Evolutionary conservation across 495 filamentous ascomycete species (phyloP).

Genomic region (Glonium stellatum): DNA sequence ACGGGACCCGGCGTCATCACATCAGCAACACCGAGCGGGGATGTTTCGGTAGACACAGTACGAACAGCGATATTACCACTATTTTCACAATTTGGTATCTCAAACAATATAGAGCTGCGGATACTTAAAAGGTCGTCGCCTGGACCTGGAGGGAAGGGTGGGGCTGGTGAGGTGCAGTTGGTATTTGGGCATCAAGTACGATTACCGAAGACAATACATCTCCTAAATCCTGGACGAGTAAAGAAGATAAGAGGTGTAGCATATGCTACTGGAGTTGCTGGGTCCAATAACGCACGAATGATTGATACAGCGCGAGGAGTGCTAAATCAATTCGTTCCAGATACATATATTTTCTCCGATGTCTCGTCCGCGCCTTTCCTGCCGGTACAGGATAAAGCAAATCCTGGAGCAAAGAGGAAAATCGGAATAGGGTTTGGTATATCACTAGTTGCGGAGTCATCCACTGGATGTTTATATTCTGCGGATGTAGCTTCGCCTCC

Average conservation of each 20-base stretch:
- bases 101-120: slow-evolving; percentile 77
- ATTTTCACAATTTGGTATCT: slow-evolving; percentile 83
- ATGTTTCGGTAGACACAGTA: slow-evolving; percentile 85
- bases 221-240: slow-evolving; percentile 77
- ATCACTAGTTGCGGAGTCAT: slow-evolving; percentile 84
- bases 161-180: slow-evolving; percentile 86
- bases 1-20: slow-evolving; percentile 92
- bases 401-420: slow-evolving; percentile 57
- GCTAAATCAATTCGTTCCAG: slow-evolving; percentile 74
- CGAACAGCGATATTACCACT: slow-evolving; percentile 87
- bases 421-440: slow-evolving; percentile 84
- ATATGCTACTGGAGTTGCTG: slow-evolving; percentile 82
- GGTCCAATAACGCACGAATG: slow-evolving; percentile 88
- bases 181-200: slow-evolving; percentile 87
- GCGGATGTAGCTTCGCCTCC: slow-evolving; percentile 81
- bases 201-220: slow-evolving; percentile 86
- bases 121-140: slow-evolving; percentile 72
- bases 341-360: slow-evolving; percentile 81
- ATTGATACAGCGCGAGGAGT: slow-evolving; percentile 84
- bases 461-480: slow-evolving; percentile 73
- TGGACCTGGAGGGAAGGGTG: slow-evolving; percentile 63
- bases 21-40: slow-evolving; percentile 66
- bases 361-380: slow-evolving; percentile 67
- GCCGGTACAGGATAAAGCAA: slow-evolving; percentile 52
- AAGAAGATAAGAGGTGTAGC: slow-evolving; percentile 88